Evolutionary conservation across 768 basidiomycete genomes (phyloP), one percentile per base, ranked within the genome.

Genomic region (Lentinula detonsa): DNA sequence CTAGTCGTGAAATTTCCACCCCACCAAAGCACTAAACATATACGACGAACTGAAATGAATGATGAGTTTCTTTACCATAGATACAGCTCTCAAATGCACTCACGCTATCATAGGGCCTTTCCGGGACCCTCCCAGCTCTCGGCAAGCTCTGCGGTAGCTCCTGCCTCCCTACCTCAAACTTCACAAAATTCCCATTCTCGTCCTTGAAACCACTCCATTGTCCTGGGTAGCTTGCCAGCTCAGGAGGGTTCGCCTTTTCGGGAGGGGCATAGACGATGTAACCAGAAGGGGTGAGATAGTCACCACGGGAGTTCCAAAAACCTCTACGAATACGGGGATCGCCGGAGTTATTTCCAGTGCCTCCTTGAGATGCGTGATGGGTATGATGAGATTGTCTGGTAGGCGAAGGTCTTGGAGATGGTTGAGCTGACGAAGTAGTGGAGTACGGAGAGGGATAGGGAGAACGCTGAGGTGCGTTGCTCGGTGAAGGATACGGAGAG

Each of bases 251-350:
- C n/a, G 79, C 77, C 50, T 71, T 69, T 7, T 76, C 71, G 0
- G 69, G 71, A 1, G 90, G 90, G 7, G 86, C 88, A 60, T 85
- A 90, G 34, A 91, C 88, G 63, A 90, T 75, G 65, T 74, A 85
- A 51, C 78, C 78, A 18, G 75, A 71, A 21, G 69, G 57, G 21
- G 85, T 87, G 54, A 88, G 77, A 65, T 89, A 83, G 68, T 91
- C 90, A 0, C 90, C 90, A 1, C 88, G 83, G n/a, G 79, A 68
- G 64, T 91, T 91, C 90, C 90, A 91, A 65, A 75, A 84, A 1
- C 89, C 90, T 37, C 72, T 72, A 18, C 88, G 85, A 8, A 76
- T 57, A 61, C 76, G 73, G 62, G 62, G 40, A 43, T 6, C 33
- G 39, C 55, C 37, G 5, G 46, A 4, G 46, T 48, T 18, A n/a